Conservation (phyloP, 2,329 filamentous ascomycete genomes). For the Curvularia sp. region DNA sequence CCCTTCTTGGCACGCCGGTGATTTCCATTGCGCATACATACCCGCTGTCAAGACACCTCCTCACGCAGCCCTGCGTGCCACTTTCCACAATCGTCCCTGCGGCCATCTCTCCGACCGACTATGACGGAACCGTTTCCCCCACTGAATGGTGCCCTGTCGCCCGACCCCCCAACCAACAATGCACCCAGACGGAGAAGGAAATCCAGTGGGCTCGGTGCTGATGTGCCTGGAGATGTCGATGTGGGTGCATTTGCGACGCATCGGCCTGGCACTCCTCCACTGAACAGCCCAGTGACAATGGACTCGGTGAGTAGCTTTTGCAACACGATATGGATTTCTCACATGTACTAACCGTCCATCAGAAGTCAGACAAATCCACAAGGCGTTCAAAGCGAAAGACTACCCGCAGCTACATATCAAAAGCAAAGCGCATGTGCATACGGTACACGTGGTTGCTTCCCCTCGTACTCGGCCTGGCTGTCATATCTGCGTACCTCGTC, state of each 20-base stretch:
- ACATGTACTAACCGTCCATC: slow-evolving; percentile 11
- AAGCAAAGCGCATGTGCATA: slow-evolving; percentile 55
- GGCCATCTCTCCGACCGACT: background rate
- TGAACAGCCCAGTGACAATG: slow-evolving; percentile 23
- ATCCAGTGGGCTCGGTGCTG: slow-evolving; percentile 58
- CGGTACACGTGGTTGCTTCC: slow-evolving; percentile 71
- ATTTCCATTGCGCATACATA: background rate
- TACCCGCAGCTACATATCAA: slow-evolving; percentile 53
- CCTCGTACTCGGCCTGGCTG: slow-evolving; percentile 68
- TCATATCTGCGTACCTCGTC: slow-evolving; percentile 73
- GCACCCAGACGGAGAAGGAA: slow-evolving; percentile 48
- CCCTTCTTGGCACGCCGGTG: background rate
- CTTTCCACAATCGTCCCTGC: background rate
- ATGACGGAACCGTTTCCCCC: slow-evolving; percentile 47
- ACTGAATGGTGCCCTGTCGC: slow-evolving; percentile 31
- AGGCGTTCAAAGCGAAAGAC: slow-evolving; percentile 57
- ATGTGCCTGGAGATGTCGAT: slow-evolving; percentile 55
- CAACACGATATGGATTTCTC: background rate
- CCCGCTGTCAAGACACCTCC: background rate
- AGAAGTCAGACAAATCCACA: slow-evolving; percentile 34
- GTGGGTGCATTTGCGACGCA: slow-evolving; percentile 59
- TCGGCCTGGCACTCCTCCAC: slow-evolving; percentile 29
- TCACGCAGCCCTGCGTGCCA: background rate
- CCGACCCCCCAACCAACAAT: slow-evolving; percentile 24
- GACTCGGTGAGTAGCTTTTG: slow-evolving; percentile 29